phyloP scores from a whole-genome alignment of 495 filamentous ascomycete species.

The Parathielavia hyrcaniae region DNA sequence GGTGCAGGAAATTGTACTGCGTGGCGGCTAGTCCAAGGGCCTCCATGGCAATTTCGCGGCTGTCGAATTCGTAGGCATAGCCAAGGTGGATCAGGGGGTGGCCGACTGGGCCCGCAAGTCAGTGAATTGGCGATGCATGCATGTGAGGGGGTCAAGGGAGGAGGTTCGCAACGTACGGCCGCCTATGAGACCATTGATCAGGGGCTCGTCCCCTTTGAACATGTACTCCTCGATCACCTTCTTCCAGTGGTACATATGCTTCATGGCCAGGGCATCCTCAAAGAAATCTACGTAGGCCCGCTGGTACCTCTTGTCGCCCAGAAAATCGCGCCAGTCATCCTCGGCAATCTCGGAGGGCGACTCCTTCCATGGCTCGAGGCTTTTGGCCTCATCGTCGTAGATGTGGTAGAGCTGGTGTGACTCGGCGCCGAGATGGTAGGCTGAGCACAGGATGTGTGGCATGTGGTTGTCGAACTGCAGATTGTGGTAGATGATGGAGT shows the following conservation, averaged over 20 bases:
- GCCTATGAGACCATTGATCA: conserved; percentile 69
- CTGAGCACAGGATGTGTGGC: conserved; percentile 76
- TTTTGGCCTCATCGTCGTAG: conserved; percentile 67
- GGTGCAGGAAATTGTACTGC: conserved; percentile 70
- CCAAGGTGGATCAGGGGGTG: conserved; percentile 85
- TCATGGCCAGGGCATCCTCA: conserved; percentile 72
- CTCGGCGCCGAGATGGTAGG: conserved; percentile 75
- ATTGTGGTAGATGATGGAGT: conserved; percentile 73
- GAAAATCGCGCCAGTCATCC: conserved; percentile 78
- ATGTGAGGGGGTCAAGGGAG: not conserved
- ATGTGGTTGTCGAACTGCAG: conserved; percentile 81
- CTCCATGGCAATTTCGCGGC: conserved; percentile 75
- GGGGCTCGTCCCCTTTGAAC: conserved; percentile 64
- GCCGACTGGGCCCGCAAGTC: conserved; percentile 54
- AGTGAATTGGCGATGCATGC: not conserved
- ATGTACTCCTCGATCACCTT: conserved; percentile 67
- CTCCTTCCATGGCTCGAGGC: conserved; percentile 74
- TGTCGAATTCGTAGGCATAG: conserved; percentile 79
- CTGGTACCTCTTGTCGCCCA: conserved; percentile 75
- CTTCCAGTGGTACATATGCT: conserved; percentile 77
- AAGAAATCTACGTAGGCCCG: conserved; percentile 88
- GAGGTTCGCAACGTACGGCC: conserved; percentile 54
- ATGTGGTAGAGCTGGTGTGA: conserved; percentile 63
- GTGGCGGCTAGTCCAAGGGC: conserved; percentile 63
- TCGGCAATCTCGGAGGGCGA: conserved; percentile 75